Base-by-base conservation (phyloP, 73 alveolate species). In the Paramecium sonneborni region DNA sequence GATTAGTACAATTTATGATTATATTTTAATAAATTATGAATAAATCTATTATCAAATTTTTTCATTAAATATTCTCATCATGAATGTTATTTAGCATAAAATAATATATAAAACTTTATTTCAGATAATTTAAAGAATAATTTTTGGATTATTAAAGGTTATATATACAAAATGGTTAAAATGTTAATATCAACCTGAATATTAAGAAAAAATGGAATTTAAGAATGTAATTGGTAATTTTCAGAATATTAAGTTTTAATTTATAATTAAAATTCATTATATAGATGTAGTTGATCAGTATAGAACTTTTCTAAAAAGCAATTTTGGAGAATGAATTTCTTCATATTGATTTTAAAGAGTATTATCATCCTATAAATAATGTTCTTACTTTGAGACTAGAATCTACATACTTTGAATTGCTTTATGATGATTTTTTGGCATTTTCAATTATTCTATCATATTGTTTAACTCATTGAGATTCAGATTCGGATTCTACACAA, bases 361-460 rank as follows among this genome's bases (percentile, higher is more conserved):
- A 67, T 67, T 67, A 0, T 67, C 84, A 30, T 67, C 84, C 21
- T 26, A 12, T 67, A 67, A 67, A 24, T 67, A 74, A 30, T 74
- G 86, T 74, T 74, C 87, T 35, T 74, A 74, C 32, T 43, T 28
- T 10, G 87, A 74, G 18, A 74, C 67, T 32, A 35, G 20, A 15
- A 74, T 35, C 46, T 35, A 35, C 67, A 74, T 35, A 12, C 87
- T 32, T 38, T 74, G 35, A 32, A 74, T 35, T 9, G 67, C 56
- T 35, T 74, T 74, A 35, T 21, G 26, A 18, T 70, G 87, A 74
- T 74, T 74, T 74, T 74, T 74, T 14, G 67, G 67, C 32, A 74
- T 32, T 74, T 74, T 74, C 56, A 70, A 38, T 35, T 67, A 30
- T 23, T 67, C 84, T 30, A 38, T 70, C 32, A 70, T 70, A 6